These are phyloP conservation scores for Solanum gandarillasii DNA, from an alignment of 257 asterid genomes.

Conservation along the genomic window DNA sequence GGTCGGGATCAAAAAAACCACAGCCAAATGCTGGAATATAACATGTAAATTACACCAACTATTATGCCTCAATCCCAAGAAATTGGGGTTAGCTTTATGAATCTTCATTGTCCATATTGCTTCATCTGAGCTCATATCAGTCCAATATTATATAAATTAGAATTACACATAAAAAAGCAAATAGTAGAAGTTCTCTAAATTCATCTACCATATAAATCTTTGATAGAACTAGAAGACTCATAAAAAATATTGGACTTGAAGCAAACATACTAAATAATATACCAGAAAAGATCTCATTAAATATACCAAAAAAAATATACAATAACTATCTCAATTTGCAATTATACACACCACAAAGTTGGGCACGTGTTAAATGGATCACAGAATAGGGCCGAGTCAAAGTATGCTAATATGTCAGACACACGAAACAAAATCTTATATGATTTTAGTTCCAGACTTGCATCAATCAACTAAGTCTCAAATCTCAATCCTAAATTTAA, in stretches of 20 bases:
- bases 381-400: not conserved
- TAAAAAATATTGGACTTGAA: not conserved
- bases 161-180: not conserved
- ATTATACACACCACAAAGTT: not conserved
- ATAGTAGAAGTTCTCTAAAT: not conserved
- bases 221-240: not conserved
- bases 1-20: not conserved
- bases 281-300: not conserved
- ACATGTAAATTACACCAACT: not conserved
- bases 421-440: not conserved
- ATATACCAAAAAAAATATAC: not conserved
- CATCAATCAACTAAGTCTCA: not conserved
- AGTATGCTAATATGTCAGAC: not conserved
- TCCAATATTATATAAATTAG: not conserved
- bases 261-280: not conserved
- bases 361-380: not conserved
- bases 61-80: not conserved
- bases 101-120: not conserved
- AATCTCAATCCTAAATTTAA: not conserved
- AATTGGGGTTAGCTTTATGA: not conserved
- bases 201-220: not conserved
- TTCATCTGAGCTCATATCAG: not conserved
- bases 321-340: not conserved
- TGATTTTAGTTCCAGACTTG: not conserved
- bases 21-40: not conserved